Conservation (phyloP, 306 rosid genomes). For the Prunus salicina region DNA sequence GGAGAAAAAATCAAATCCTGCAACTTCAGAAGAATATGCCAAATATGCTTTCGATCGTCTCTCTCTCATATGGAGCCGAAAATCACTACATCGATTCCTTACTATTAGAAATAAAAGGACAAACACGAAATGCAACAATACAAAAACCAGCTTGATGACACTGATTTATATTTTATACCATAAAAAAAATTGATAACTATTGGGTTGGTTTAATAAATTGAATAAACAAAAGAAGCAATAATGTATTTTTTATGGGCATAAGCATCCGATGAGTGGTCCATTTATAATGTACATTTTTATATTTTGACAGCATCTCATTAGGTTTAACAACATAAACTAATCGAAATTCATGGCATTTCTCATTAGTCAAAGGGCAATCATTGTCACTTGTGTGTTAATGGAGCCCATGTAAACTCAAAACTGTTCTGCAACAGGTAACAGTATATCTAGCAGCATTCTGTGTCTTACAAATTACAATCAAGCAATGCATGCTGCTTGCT, state of each 20-base stretch:
- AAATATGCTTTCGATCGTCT: not conserved
- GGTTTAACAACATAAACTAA: not conserved
- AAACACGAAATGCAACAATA: not conserved
- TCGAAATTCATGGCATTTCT: not conserved
- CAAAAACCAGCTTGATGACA: not conserved
- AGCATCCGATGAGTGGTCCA: slow-evolving; percentile 9
- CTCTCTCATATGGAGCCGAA: not conserved
- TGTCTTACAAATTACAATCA: too few species aligned
- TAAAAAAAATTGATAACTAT: not conserved
- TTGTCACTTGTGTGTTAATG: not conserved
- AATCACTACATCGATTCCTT: not conserved
- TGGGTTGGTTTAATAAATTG: not conserved
- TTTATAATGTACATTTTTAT: not conserved
- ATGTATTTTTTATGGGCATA: not conserved
- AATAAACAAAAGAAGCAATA: not conserved
- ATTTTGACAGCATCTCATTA: not conserved
- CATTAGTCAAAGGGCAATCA: slow-evolving; percentile 2
- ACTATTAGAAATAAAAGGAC: not conserved
- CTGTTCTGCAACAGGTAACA: not conserved
- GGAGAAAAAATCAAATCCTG: too few species aligned
- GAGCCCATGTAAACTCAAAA: not conserved
- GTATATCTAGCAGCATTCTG: too few species aligned
- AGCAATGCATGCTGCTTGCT: too few species aligned
- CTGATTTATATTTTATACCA: not conserved
- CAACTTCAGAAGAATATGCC: not conserved